Conservation (phyloP, 2,329 filamentous ascomycete species). For the Pseudophaeomoniella oleicola region DNA sequence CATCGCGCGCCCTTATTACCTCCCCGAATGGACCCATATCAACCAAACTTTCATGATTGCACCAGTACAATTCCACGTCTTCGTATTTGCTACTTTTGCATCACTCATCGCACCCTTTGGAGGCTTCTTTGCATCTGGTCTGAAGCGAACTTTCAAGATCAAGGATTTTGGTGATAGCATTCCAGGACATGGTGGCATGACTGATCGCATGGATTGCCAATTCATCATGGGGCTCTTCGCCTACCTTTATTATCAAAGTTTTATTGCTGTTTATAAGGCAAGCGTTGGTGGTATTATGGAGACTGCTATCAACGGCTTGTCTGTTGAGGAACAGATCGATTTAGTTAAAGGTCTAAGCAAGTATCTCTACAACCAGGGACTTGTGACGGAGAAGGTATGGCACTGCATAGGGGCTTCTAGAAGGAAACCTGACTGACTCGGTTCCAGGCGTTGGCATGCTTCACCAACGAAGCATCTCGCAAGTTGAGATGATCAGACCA, state of each 20-base stretch:
- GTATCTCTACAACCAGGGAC: slow-evolving; percentile 49
- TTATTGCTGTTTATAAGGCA: slow-evolving; percentile 79
- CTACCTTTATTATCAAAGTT: slow-evolving; percentile 97
- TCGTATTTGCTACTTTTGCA: slow-evolving; percentile 82
- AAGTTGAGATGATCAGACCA: neutral
- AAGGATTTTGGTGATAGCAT: slow-evolving; percentile 99
- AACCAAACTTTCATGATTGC: slow-evolving; percentile 60
- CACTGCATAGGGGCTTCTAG: too few relatives aligned
- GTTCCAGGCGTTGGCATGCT: neutral
- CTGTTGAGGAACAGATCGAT: slow-evolving; percentile 78
- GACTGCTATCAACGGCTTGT: slow-evolving; percentile 77
- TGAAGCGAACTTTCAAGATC: slow-evolving; percentile 98
- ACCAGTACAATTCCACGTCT: slow-evolving; percentile 86
- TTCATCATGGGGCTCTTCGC: slow-evolving; percentile 99
- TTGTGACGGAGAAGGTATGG: slow-evolving; percentile 39
- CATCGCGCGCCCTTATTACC: slow-evolving; percentile 56
- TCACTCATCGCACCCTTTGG: slow-evolving; percentile 95
- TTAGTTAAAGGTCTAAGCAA: slow-evolving; percentile 48
- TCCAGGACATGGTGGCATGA: slow-evolving; percentile 93
- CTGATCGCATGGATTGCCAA: slow-evolving; percentile 97
- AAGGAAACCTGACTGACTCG: too few relatives aligned
- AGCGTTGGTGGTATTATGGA: slow-evolving; percentile 81
- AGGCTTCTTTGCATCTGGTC: slow-evolving; percentile 91
- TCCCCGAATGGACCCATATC: slow-evolving; percentile 59
- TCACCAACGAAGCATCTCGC: neutral